Evolutionary conservation across 1,284 basidiomycete species (phyloP).

Genomic region (Rugosomyces carneus): DNA sequence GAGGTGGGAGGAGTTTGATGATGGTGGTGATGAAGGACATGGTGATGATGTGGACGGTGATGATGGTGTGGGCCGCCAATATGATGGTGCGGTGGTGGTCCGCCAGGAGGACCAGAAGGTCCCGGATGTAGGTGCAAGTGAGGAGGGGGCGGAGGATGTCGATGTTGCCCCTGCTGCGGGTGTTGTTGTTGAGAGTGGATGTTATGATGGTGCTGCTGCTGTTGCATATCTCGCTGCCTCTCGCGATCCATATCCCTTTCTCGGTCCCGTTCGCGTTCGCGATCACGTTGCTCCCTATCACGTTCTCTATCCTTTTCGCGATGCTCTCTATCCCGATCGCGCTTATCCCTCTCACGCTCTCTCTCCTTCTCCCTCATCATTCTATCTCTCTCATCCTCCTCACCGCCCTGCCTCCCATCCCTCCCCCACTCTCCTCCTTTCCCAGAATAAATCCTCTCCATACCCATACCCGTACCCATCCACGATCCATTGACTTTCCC

Average conservation of each 20-base stretch:
- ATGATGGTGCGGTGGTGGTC: constrained; percentile 22
- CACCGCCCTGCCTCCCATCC: constrained; percentile 18
- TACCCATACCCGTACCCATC: constrained; percentile 24
- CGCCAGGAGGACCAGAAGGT: constrained; percentile 13
- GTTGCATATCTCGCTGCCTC: constrained; percentile 16
- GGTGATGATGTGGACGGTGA: constrained; percentile 27
- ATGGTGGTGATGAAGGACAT: constrained; percentile 33
- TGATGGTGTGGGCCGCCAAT: constrained; percentile 28
- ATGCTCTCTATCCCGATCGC: constrained; percentile 19
- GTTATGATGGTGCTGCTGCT: constrained; percentile 11
- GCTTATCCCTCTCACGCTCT: constrained; percentile 17
- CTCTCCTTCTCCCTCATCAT: constrained; percentile 20
- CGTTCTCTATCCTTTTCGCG: constrained; percentile 17
- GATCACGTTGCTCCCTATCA: constrained; percentile 15
- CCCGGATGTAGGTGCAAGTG: constrained; percentile 20
- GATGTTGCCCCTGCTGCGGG: constrained; percentile 20
- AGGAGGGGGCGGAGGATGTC: constrained; percentile 15
- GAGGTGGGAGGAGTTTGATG: constrained; percentile 20
- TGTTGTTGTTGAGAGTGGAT: constrained; percentile 22
- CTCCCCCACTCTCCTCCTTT: constrained; percentile 18
- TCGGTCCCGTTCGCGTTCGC: no score
- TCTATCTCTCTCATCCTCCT: constrained; percentile 21
- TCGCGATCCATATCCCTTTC: constrained; percentile 16
- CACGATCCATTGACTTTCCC: constrained; percentile 20
- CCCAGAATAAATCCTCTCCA: constrained; percentile 17